Conservation (phyloP, 805 yeast genomes). For the Kazachstania martiniae region DNA sequence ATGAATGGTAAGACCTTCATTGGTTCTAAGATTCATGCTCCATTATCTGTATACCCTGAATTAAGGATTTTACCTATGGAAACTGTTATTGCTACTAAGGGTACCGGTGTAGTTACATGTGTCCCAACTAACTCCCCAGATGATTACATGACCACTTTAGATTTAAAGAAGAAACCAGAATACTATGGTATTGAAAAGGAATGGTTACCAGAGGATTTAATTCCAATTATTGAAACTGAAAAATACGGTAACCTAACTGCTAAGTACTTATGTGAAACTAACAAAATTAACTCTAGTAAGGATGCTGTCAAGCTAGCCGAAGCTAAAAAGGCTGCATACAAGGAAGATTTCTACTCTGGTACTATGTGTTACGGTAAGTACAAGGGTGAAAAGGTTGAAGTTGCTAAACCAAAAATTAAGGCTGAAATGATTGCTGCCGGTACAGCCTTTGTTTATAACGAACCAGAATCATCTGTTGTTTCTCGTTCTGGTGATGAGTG, state of each 20-base stretch:
- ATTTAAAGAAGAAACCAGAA: slow-evolving; percentile 80
- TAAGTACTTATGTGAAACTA: slow-evolving; percentile 66
- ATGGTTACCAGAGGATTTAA: slow-evolving; percentile 70
- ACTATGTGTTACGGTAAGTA: slow-evolving; percentile 68
- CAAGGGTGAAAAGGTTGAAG: slow-evolving; percentile 82
- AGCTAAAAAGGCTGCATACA: slow-evolving; percentile 92
- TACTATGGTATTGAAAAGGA: slow-evolving; percentile 74
- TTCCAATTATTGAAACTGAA: slow-evolving; percentile 68
- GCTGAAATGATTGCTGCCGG: slow-evolving; percentile 69
- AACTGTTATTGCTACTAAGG: slow-evolving; percentile 86
- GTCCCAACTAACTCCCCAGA: slow-evolving; percentile 99
- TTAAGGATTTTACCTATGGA: slow-evolving; percentile 94
- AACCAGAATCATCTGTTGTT: slow-evolving; percentile 82
- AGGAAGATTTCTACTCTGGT: slow-evolving; percentile 94
- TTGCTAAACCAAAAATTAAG: slow-evolving; percentile 78
- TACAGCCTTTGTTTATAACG: slow-evolving; percentile 81
- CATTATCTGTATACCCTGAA: slow-evolving; percentile 57
- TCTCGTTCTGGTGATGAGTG: slow-evolving; percentile 97
- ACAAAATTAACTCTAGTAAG: slow-evolving; percentile 91
- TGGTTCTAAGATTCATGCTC: slow-evolving; percentile 83
- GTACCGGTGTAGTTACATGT: slow-evolving; percentile 98
- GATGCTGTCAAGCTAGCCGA: slow-evolving; percentile 76
- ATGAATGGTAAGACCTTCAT: slow-evolving; percentile 65
- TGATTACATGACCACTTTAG: slow-evolving; percentile 80
- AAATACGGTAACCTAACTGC: slow-evolving; percentile 87